Base-by-base conservation (phyloP, 2,329 filamentous ascomycete genomes). In the Calycina marina region DNA sequence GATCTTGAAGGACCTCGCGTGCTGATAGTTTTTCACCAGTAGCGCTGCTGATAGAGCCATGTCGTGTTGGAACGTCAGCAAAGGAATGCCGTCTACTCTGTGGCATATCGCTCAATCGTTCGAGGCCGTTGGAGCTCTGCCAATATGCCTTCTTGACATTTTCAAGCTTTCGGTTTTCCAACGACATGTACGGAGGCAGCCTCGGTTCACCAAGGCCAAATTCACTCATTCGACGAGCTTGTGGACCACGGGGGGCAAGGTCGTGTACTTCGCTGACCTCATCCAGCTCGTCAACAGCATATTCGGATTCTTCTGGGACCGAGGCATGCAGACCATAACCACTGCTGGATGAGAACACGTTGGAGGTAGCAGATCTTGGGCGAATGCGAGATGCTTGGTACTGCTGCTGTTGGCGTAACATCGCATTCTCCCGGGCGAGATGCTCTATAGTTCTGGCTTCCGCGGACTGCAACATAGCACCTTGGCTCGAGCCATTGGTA, bases 51-150 rank as follows among this genome's bases (percentile, higher is more conserved):
- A 77, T 69, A 3, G 72, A 77, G 2, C 63, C 67, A 42, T 77
- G 72, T 10, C 73, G 64, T 15, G 70, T 73, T 16, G 69, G 72
- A 47, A 77, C 65, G 45, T 75, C 75, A 31, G 73, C 82, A 49
- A 90, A 83, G 2, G 82, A 88, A 54, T 88, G 82, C 16, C 82
- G 72, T 37, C 82, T 69, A 46, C 79, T 84, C 47, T 85, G 78
- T 9, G 76, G 71, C 17, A 72, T 61, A 39, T 81, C 76, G 4
- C 61, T 63, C 14, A 69, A 43, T 11, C 67, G 63, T 27, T 69
- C 66, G 49, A 81, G 79, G 2, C 70, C 73, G n/a, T 75, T 63
- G 4, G 74, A 73, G 44, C 69, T 78, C 42, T 80, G 76, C 78
- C 78, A 85, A 39, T 72, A 69, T 4, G 67, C 72, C 46, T 72